Percentiles rank a stretch among this genome's conserved stretches.
Conservation (phyloP, 495 filamentous ascomycete genomes). For the Penicillium herquei region DNA sequence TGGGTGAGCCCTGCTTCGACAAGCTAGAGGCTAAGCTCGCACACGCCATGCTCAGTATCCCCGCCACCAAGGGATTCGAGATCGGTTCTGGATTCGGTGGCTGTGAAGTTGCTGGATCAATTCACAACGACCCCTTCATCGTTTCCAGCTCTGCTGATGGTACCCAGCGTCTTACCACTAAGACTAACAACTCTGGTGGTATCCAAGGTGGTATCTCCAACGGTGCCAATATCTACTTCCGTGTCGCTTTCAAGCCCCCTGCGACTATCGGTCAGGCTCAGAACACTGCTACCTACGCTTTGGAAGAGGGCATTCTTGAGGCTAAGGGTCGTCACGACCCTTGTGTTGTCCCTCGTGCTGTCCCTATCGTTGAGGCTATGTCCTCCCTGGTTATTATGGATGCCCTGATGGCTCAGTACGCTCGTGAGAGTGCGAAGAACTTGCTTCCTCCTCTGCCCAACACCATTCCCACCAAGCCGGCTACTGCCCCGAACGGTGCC, state of each 20-base stretch:
- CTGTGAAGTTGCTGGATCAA: slow-evolving; percentile 81
- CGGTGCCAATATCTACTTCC: slow-evolving; percentile 92
- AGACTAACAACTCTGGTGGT: slow-evolving; percentile 95
- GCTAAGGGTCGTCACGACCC: slow-evolving; percentile 97
- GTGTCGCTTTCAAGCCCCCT: slow-evolving; percentile 90
- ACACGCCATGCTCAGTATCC: slow-evolving; percentile 96
- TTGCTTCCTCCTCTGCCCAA: slow-evolving; percentile 39
- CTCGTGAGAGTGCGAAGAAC: slow-evolving; percentile 52
- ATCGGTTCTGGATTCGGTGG: slow-evolving; percentile 93
- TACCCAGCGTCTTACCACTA: slow-evolving; percentile 66
- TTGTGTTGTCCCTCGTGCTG: slow-evolving; percentile 88
- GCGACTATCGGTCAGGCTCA: slow-evolving; percentile 95
- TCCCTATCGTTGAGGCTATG: slow-evolving; percentile 98
- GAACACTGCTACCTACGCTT: slow-evolving; percentile 76
- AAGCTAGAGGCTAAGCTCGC: slow-evolving; percentile 93
- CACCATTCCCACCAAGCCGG: slow-evolving; percentile 36
- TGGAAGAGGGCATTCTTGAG: slow-evolving; percentile 72
- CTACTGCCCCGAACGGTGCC: slow-evolving; percentile 24
- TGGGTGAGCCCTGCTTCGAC: slow-evolving; percentile 95
- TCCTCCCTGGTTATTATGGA: slow-evolving; percentile 89
- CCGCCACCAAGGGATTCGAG: slow-evolving; percentile 96
- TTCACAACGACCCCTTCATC: slow-evolving; percentile 92
- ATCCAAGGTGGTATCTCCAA: slow-evolving; percentile 98
- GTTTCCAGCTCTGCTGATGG: slow-evolving; percentile 46
- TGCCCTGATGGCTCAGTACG: slow-evolving; percentile 82